Evolutionary conservation across 2,329 filamentous ascomycete species (phyloP).

Genomic region (Aspergillus amoenus): DNA sequence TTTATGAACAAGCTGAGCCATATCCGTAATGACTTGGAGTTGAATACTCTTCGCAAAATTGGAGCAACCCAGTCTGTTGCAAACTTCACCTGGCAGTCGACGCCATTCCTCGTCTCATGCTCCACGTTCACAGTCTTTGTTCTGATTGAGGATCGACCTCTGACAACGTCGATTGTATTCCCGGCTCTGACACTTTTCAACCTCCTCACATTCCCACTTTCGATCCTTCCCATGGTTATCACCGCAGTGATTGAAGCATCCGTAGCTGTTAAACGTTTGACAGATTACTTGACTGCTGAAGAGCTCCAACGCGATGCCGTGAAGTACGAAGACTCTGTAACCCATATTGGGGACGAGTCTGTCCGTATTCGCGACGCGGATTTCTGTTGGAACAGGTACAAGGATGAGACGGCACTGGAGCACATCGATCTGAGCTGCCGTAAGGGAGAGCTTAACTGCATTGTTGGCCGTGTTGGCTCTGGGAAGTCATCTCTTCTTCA

Average conservation of each 20-base stretch:
- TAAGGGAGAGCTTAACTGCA: constrained; percentile 89
- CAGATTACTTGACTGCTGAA: constrained; percentile 80
- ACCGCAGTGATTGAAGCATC: constrained; percentile 92
- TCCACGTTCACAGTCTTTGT: constrained; percentile 95
- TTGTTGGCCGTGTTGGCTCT: constrained; percentile 90
- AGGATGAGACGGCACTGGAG: constrained; percentile 65
- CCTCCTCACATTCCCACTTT: constrained; percentile 88
- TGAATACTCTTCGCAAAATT: constrained; percentile 94
- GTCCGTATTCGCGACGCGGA: constrained; percentile 79
- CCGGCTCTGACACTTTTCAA: constrained; percentile 93
- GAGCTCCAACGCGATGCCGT: constrained; percentile 89
- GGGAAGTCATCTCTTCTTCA: constrained; percentile 94
- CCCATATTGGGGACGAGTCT: constrained; percentile 79
- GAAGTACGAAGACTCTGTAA: constrained; percentile 64
- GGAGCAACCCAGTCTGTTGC: constrained; percentile 90
- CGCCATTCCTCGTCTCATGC: constrained; percentile 95
- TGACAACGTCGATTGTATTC: constrained; percentile 95
- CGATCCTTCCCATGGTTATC: constrained; percentile 96
- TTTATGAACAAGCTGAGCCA: constrained; percentile 98
- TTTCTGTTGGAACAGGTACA: constrained; percentile 92
- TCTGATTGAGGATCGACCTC: constrained; percentile 72
- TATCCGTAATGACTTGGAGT: constrained; percentile 91
- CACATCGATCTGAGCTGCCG: constrained; percentile 85
- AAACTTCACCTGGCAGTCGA: constrained; percentile 97
- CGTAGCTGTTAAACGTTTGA: constrained; percentile 86